These are phyloP conservation scores for Nitzschia palea DNA, from an alignment of 108 stramenopile genomes.

Conservation along the genomic window DNA sequence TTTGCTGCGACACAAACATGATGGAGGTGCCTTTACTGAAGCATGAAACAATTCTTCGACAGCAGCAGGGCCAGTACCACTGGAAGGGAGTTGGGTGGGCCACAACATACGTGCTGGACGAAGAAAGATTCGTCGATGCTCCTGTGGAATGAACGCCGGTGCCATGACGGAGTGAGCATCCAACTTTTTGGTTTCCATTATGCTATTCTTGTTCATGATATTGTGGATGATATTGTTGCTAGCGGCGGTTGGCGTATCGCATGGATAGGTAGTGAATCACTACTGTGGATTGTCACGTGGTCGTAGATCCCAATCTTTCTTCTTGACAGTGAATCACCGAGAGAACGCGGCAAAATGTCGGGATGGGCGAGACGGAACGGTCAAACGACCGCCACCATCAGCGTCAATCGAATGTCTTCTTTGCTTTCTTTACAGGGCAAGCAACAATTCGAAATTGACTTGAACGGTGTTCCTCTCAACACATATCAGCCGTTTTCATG, in stretches of 20 bases:
- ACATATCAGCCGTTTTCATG: neutral
- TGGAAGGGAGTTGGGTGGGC: neutral
- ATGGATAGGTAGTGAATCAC: too few relatives aligned
- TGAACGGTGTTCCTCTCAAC: too few relatives aligned
- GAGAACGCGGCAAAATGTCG: too few relatives aligned
- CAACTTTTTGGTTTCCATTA: neutral
- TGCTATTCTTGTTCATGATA: neutral
- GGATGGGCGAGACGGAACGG: too few relatives aligned
- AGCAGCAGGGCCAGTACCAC: neutral
- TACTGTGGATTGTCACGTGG: too few relatives aligned
- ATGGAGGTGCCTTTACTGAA: neutral
- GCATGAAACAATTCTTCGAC: neutral
- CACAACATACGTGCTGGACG: neutral
- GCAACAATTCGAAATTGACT: too few relatives aligned
- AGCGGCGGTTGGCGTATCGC: too few relatives aligned
- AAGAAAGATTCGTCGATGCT: neutral
- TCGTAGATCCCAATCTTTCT: too few relatives aligned
- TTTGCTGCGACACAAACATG: neutral
- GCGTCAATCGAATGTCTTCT: too few relatives aligned
- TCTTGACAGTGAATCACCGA: too few relatives aligned
- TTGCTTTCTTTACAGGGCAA: too few relatives aligned
- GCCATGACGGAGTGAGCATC: conserved; percentile 7
- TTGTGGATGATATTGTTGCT: neutral
- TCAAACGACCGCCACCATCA: too few relatives aligned
- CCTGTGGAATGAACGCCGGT: conserved; percentile 12